Evolutionary conservation across 2,329 filamentous ascomycete genomes (phyloP), one percentile per base, ranked within the genome.

Genomic region (Thielaviopsis euricoi): DNA sequence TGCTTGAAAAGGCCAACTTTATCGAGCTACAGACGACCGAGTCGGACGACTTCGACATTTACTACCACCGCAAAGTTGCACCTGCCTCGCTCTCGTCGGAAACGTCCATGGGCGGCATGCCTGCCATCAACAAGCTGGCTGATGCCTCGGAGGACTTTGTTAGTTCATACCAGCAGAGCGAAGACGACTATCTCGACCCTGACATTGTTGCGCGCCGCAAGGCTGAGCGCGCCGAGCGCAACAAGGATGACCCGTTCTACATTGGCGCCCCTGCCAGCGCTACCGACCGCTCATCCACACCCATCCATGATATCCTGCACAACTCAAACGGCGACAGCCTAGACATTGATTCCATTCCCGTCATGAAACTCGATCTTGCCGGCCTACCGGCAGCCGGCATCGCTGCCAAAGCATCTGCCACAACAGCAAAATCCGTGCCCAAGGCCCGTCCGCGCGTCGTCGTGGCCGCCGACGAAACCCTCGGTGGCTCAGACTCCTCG

Each of bases 161-260:
- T 12, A 69, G 71, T 52, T 83, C 80, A 6, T 84, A 85, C 63
- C 78, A 83, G 61, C 53, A 58, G 19, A 78, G 81, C 61, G 77
- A 84, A 58, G 82, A 90, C 33, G 78, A 74, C 52, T 86, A 85
- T 63, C 70, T 86, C 1, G 86, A 91, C 61, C 75, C 84, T 1
- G 85, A 89, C 64, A 87, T 88, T 52, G 68, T 87, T 49, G 86
- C 87, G 4, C 78, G 83, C 62, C 80, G 87, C 62, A 87, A 84
- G 64, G 81, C 84, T 3, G 88, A 95, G 66, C 80, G 90, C 12
- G 73, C 78, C 58, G 89, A 95, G 67, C 81, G 89, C 58, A 88
- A 95, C 68, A 86, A 80, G 64, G 91, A 97, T 66, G 93, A 98
- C 65, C 93, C 93, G 0, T 98, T 95, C 69, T 98, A 98, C 67